Evolutionary conservation across 345 rosid species (phyloP).

Genomic region (Pelargonium nanum): DNA sequence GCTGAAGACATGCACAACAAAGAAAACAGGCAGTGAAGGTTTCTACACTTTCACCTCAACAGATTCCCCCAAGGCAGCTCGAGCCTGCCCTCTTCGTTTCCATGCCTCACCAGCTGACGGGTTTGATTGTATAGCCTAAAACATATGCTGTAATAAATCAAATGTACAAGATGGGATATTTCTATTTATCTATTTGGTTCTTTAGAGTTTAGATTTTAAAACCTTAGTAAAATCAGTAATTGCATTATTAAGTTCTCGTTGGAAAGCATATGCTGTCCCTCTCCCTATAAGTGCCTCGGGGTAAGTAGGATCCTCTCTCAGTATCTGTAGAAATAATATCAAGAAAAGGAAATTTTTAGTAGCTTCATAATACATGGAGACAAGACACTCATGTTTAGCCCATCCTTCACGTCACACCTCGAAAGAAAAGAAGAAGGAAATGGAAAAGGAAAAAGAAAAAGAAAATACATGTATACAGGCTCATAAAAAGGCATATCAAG

Average conservation of each 20-base stretch:
- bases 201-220: slow-evolving; percentile 6
- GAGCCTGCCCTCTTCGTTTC: slow-evolving; percentile 98
- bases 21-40: not conserved
- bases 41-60: slow-evolving; percentile 44
- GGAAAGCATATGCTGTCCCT: slow-evolving; percentile 95
- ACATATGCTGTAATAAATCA: slow-evolving; percentile 8
- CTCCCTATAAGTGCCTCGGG: slow-evolving; percentile 95
- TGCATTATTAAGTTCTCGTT: slow-evolving; percentile 77
- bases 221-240: slow-evolving; percentile 90
- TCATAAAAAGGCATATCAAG: not conserved
- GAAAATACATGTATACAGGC: too few relatives aligned
- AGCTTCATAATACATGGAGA: not conserved
- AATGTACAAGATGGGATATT: not conserved
- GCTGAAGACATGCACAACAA: slow-evolving; percentile 4
- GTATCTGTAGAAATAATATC: slow-evolving; percentile 36
- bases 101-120: slow-evolving; percentile 97
- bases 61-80: slow-evolving; percentile 89
- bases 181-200: not conserved
- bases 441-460: not conserved
- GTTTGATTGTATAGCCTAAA: slow-evolving; percentile 77
- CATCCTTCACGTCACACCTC: not conserved
- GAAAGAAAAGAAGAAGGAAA: not conserved
- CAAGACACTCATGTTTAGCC: slow-evolving; percentile 6
- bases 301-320: slow-evolving; percentile 73
- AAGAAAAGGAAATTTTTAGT: slow-evolving; percentile 2